Base-by-base conservation (phyloP, 2,329 filamentous ascomycete genomes). In the Aspergillus luchuensis region DNA sequence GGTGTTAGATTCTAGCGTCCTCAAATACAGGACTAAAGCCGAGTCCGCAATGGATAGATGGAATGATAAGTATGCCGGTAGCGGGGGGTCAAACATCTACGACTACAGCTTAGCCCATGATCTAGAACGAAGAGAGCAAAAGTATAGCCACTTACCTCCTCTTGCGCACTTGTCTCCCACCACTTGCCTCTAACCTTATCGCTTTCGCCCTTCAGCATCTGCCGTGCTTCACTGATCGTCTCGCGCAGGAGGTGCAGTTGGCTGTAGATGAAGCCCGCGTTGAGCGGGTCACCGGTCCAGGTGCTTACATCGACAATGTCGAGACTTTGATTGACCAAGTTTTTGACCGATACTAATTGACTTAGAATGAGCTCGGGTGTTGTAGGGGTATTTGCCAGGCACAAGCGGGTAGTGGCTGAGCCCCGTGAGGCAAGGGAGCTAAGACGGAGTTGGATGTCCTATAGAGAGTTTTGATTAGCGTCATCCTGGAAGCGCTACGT, bases 281-380 rank as follows among this genome's bases (percentile, higher is more conserved):
- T 81, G 49, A 78, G 80, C n/a, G 82, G 80, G 70, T 91, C 86
- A 15, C 88, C 87, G 38, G 89, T 90, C 80, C 88, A 89, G 28
- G 89, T 84, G 48, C 89, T 91, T 15, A 96, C 85, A 68, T 89
- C 86, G 53, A 97, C 87, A 50, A 96, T 87, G 74, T 96, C 91
- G 64, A 97, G 85, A 59, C 91, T 89, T 69, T 91, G 86, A 62
- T 90, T 94, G 67, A 98, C 88, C 43, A 92, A 82, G n/a, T 87
- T 86, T 63, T 91, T 86, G 11, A 95, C 85, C 10, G 85, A 80
- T 19, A 87, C 87, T 55, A 97, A 84, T 61, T 92, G 88, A 15
- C 85, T 82, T 54, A 98, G 84, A 13, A 85, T 78, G 33, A 90
- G 78, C 4, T 83, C 83, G 4, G 85, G 83, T 4, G 84, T 82